Conservation (phyloP, 1,139 yeast species). For the Arxiozyma telluris region DNA sequence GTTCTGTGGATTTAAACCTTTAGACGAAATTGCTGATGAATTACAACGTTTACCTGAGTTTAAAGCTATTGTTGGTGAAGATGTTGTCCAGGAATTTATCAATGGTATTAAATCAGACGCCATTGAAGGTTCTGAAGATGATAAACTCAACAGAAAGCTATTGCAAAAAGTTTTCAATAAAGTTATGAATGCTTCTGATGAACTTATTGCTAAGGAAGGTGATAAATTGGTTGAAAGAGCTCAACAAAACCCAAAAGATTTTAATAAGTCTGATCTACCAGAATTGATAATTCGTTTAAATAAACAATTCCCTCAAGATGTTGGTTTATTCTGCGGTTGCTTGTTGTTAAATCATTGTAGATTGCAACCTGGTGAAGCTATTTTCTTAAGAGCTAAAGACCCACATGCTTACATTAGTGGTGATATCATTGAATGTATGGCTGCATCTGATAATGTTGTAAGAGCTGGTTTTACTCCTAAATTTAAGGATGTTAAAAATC, state of each 20-base stretch:
- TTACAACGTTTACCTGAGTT: constrained; percentile 71
- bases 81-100: constrained; percentile 45
- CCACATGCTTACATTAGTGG: constrained; percentile 97
- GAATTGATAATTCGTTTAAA: constrained; percentile 67
- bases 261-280: constrained; percentile 44
- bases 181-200: constrained; percentile 71
- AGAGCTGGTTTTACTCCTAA: constrained; percentile 98
- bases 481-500: constrained; percentile 85
- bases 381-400: constrained; percentile 92
- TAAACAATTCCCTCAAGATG: constrained; percentile 83
- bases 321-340: constrained; percentile 95
- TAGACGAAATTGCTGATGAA: constrained; percentile 60
- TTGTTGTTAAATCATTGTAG: constrained; percentile 79
- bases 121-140: constrained; percentile 40
- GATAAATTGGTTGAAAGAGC: constrained; percentile 56
- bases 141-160: constrained; percentile 47
- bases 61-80: constrained; percentile 56
- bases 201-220: constrained; percentile 46
- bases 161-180: constrained; percentile 68
- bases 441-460: constrained; percentile 95
- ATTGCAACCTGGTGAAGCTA: constrained; percentile 87
- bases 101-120: constrained; percentile 41
- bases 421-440: constrained; percentile 98
- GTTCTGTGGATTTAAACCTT: constrained; percentile 94
- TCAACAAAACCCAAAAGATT: constrained; percentile 39